Conservation (phyloP, 73 alveolate genomes). For the Paramecium octaurelia region DNA sequence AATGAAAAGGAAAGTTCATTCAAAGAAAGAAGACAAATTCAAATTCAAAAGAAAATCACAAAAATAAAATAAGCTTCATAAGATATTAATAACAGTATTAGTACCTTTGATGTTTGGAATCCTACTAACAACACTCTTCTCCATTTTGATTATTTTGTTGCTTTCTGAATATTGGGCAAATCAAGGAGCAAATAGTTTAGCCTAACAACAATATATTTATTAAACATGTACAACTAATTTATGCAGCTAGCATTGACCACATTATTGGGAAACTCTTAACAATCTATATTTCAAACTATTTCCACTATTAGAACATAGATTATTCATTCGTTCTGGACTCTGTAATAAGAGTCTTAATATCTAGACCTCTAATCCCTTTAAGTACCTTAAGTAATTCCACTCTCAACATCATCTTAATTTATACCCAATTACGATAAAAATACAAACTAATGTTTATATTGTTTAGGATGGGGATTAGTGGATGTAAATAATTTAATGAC, state of each 20-base stretch:
- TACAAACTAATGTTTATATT: background rate
- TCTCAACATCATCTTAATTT: background rate
- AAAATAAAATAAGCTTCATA: background rate
- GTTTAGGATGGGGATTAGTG: background rate
- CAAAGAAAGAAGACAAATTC: background rate
- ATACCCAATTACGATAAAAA: background rate
- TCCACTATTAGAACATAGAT: constrained; percentile 7
- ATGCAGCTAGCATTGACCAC: background rate
- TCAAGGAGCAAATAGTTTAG: background rate
- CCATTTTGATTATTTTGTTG: background rate
- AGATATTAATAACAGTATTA: background rate
- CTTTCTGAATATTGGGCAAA: background rate
- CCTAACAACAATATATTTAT: background rate
- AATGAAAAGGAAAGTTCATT: background rate
- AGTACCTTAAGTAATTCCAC: background rate
- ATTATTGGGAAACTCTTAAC: background rate
- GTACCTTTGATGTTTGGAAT: constrained; percentile 24
- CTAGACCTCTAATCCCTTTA: background rate
- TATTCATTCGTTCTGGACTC: background rate
- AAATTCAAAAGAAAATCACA: background rate
- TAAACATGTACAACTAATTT: background rate
- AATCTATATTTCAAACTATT: background rate
- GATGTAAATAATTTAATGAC: background rate
- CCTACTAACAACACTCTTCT: background rate
- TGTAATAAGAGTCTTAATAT: background rate